Evolutionary conservation across 1,284 basidiomycete species (phyloP).

Genomic region (Melanopsichium pennsylvanicum): DNA sequence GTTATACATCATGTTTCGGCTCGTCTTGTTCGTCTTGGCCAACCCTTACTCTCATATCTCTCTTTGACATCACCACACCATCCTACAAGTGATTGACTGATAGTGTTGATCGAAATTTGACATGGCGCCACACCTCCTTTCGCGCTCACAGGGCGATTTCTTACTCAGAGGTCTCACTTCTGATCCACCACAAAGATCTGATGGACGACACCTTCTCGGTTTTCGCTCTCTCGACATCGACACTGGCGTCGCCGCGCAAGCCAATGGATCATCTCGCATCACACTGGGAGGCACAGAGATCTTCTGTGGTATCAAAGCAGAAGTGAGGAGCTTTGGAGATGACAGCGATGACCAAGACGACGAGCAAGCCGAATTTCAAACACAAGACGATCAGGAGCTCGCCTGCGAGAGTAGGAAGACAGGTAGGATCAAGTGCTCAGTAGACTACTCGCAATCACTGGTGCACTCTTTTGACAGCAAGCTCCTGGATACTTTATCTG

Average conservation of each 20-base stretch:
- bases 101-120: background rate
- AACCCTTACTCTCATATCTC: no score
- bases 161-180: conserved; percentile 53
- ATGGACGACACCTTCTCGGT: conserved; percentile 45
- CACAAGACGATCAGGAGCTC: conserved; percentile 40
- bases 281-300: conserved; percentile 56
- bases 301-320: conserved; percentile 57
- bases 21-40: no score
- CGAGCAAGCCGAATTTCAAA: conserved; percentile 30
- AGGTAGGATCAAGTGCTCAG: conserved; percentile 45
- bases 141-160: conserved; percentile 56
- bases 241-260: conserved; percentile 42
- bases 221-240: conserved; percentile 53
- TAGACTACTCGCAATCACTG: conserved; percentile 47
- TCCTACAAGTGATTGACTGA: no score
- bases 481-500: conserved; percentile 29
- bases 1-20: no score
- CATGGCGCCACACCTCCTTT: conserved; percentile 54
- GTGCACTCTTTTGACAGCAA: conserved; percentile 42
- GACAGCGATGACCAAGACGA: conserved; percentile 43
- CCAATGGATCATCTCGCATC: conserved; percentile 55
- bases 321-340: conserved; percentile 46
- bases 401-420: conserved; percentile 28
- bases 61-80: background rate
- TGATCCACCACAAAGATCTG: conserved; percentile 49